These are phyloP conservation scores for Citrus cavaleriei DNA, from an alignment of 345 rosid species.

Conservation along the genomic window DNA sequence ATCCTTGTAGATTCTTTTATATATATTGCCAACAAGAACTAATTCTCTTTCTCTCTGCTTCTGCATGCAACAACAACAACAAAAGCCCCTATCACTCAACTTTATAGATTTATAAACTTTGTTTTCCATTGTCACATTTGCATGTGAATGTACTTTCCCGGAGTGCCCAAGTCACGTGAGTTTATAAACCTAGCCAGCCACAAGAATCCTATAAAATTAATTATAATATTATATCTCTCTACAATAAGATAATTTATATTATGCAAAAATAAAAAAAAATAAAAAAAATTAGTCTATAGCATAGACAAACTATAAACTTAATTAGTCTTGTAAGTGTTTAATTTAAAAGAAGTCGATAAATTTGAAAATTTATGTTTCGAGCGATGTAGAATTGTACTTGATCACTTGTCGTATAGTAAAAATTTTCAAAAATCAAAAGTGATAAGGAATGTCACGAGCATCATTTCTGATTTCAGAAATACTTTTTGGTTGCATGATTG, in stretches of 20 bases:
- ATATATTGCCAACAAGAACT: not conserved
- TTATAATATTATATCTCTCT: too few species aligned
- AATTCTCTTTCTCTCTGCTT: constrained; percentile 3
- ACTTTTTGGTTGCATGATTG: constrained; percentile 21
- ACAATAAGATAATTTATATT: not conserved
- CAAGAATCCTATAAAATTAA: constrained; percentile 28
- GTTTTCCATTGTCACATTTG: constrained; percentile 37
- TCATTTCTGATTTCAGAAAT: constrained; percentile 34
- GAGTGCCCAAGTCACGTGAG: constrained; percentile 48
- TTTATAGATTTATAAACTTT: constrained; percentile 27
- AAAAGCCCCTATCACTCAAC: constrained; percentile 20
- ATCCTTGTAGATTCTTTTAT: not conserved
- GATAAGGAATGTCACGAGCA: constrained; percentile 49
- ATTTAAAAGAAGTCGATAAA: not conserved
- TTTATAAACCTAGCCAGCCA: constrained; percentile 24
- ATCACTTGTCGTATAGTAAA: not conserved
- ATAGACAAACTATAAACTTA: too few species aligned
- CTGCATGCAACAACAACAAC: not conserved
- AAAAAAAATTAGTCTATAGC: not conserved
- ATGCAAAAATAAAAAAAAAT: not conserved
- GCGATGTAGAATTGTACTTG: not conserved
- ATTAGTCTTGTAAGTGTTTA: not conserved
- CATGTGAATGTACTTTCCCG: constrained; percentile 69
- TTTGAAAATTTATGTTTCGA: not conserved
- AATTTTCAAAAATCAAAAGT: constrained; percentile 7